Percentiles rank a stretch among this genome's conserved stretches.
Evolutionary conservation across 140 eudicot species (phyloP).

Genomic region (Ambrosia hybrid): DNA sequence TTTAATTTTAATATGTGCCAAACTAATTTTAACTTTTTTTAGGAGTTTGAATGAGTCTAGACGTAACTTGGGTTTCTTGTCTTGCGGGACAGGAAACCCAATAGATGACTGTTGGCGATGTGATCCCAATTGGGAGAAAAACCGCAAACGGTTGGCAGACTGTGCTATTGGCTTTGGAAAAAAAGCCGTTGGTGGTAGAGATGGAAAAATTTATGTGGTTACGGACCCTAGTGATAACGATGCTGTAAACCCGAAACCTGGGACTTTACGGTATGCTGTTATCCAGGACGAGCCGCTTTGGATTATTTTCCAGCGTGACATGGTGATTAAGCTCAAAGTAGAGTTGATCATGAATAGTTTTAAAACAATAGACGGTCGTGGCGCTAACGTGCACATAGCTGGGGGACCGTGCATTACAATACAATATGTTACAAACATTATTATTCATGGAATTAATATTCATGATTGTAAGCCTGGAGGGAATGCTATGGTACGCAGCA

Average conservation of each 20-base stretch:
- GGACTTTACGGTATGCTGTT: slow-evolving; percentile 40
- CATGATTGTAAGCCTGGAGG: slow-evolving; percentile 41
- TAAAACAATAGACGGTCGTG: slow-evolving; percentile 43
- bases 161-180: slow-evolving; percentile 47
- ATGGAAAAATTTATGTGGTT: slow-evolving; percentile 37
- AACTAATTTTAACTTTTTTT: not conserved
- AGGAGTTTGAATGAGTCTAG: slow-evolving; percentile 40
- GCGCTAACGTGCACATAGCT: slow-evolving; percentile 43
- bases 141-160: slow-evolving; percentile 41
- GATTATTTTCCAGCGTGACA: slow-evolving; percentile 44
- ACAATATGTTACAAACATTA: slow-evolving; percentile 41
- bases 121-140: slow-evolving; percentile 36
- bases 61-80: slow-evolving; percentile 37
- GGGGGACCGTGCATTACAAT: slow-evolving; percentile 44
- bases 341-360: slow-evolving; percentile 44
- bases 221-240: slow-evolving; percentile 39
- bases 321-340: slow-evolving; percentile 39
- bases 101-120: slow-evolving; percentile 37
- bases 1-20: not conserved
- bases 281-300: slow-evolving; percentile 42
- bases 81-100: slow-evolving; percentile 32
- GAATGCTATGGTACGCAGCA: slow-evolving; percentile 39
- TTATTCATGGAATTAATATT: slow-evolving; percentile 39
- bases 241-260: slow-evolving; percentile 33
- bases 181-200: slow-evolving; percentile 36